phyloP scores from a whole-genome alignment of 202 grass and related monocot genomes.

The Carex arenaria region DNA sequence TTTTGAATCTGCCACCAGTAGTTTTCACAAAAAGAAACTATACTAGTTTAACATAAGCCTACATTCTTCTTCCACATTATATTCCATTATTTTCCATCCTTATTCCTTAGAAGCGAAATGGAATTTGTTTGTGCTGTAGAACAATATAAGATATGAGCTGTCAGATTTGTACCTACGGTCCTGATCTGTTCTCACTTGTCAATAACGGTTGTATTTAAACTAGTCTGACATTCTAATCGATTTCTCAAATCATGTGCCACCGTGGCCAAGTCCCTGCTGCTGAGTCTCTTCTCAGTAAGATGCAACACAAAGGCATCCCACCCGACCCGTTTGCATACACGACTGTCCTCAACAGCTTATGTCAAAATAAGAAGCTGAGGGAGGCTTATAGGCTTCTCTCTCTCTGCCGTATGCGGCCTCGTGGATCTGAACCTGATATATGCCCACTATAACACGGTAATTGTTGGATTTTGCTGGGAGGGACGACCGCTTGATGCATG shows the following conservation, averaged over 20 bases:
- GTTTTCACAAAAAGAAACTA: too few relatives aligned
- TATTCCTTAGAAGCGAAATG: too few relatives aligned
- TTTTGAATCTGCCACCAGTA: too few relatives aligned
- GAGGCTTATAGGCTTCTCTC: slow-evolving; percentile 78
- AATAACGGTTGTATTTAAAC: too few relatives aligned
- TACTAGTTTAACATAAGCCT: too few relatives aligned
- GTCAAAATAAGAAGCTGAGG: slow-evolving; percentile 61
- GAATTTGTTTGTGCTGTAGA: too few relatives aligned
- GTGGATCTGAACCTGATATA: slow-evolving; percentile 59
- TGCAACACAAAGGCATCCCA: slow-evolving; percentile 69
- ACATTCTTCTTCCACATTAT: too few relatives aligned
- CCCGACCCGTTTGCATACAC: slow-evolving; percentile 60
- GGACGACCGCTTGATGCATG: slow-evolving; percentile 67
- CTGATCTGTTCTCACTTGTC: slow-evolving; percentile 71
- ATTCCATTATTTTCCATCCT: too few relatives aligned
- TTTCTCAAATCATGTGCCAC: slow-evolving; percentile 61
- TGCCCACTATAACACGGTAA: slow-evolving; percentile 76
- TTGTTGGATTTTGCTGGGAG: slow-evolving; percentile 66
- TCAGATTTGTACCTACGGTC: too few relatives aligned
- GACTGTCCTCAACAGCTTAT: slow-evolving; percentile 70
- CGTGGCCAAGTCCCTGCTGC: slow-evolving; percentile 57
- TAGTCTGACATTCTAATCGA: too few relatives aligned
- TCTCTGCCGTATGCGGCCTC: slow-evolving; percentile 70
- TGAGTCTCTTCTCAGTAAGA: slow-evolving; percentile 59
- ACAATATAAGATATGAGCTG: too few relatives aligned